Evolutionary conservation across 306 rosid genomes (phyloP).

Genomic region (Fagus sylvatica): DNA sequence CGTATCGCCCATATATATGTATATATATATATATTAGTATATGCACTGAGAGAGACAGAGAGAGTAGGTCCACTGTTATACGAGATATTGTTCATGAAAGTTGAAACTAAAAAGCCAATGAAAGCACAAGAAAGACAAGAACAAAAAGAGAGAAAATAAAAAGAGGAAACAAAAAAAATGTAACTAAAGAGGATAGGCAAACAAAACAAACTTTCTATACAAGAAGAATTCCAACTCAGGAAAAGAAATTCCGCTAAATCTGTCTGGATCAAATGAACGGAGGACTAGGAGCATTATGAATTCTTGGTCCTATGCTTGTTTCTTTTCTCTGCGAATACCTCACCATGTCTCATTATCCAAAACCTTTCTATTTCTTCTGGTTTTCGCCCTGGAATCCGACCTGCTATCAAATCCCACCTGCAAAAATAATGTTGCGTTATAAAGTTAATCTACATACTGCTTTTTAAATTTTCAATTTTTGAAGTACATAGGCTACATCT

Average conservation of each 20-base stretch:
- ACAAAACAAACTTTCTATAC: slow-evolving; percentile 1
- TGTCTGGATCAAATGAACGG: not conserved
- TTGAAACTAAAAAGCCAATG: not conserved
- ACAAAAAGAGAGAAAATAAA: not conserved
- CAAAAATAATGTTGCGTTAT: not conserved
- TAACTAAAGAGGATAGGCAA: not conserved
- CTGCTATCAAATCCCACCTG: slow-evolving; percentile 82
- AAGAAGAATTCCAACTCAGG: not conserved
- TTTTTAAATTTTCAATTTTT: no score
- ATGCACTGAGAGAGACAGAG: not conserved
- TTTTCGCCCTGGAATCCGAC: slow-evolving; percentile 67
- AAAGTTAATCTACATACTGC: not conserved
- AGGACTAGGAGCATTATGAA: not conserved
- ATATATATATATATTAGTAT: no score
- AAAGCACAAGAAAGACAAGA: not conserved
- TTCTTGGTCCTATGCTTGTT: not conserved
- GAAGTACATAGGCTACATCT: no score
- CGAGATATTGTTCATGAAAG: not conserved
- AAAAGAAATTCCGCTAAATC: not conserved
- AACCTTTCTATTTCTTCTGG: slow-evolving; percentile 67
- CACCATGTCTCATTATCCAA: slow-evolving; percentile 53
- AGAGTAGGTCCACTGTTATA: not conserved
- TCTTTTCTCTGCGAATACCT: slow-evolving; percentile 31
- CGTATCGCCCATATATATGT: no score
- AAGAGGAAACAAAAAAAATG: no score